These are phyloP conservation scores for Desmodesmus armatus DNA, from an alignment of 139 green algal species.

Conservation along the genomic window DNA sequence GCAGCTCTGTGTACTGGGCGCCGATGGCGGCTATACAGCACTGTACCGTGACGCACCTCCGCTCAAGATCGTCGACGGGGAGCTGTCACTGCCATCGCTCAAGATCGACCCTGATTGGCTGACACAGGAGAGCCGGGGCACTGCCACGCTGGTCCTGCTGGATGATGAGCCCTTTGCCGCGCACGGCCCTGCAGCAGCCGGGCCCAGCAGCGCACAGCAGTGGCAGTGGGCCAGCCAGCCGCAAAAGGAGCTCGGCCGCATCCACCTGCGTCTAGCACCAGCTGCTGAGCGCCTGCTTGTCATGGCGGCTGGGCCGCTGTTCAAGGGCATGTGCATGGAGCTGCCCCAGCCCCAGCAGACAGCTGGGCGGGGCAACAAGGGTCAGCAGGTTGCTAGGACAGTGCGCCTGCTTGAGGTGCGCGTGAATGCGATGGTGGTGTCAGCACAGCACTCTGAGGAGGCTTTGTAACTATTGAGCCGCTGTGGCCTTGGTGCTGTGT, in stretches of 20 bases:
- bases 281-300: constrained; percentile 2
- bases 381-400: too few species aligned
- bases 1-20: too few species aligned
- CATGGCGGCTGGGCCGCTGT: background rate
- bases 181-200: constrained; percentile 21
- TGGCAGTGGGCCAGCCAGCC: background rate
- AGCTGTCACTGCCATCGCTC: background rate
- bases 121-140: background rate
- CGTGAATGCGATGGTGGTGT: too few species aligned
- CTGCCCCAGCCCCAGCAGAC: too few species aligned
- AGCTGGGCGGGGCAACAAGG: too few species aligned
- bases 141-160: background rate
- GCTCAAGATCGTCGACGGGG: background rate
- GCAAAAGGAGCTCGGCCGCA: background rate
- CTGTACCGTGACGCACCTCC: too few species aligned
- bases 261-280: background rate
- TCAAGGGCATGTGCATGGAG: too few species aligned
- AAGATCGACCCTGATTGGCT: background rate
- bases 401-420: too few species aligned
- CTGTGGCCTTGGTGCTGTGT: too few species aligned
- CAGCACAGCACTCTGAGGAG: too few species aligned
- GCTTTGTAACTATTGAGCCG: too few species aligned
- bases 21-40: too few species aligned
- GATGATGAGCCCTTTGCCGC: constrained; percentile 5
- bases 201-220: background rate